These are phyloP conservation scores for Xylaria sp. DNA, from an alignment of 2,329 filamentous ascomycete genomes.

Conservation along the genomic window DNA sequence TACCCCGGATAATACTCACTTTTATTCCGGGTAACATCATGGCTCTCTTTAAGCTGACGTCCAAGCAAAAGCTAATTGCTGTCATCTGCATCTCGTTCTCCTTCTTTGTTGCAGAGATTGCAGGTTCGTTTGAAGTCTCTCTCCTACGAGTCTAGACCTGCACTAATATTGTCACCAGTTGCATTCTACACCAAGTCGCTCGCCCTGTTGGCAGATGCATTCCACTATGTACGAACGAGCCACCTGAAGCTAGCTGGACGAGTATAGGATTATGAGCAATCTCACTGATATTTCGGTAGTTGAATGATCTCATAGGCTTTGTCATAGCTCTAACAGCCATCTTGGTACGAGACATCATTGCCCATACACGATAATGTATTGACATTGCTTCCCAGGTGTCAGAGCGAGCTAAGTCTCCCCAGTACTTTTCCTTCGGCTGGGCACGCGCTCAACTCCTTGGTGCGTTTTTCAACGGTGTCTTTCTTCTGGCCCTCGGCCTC, in stretches of 20 bases:
- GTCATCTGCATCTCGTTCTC: conserved; percentile 62
- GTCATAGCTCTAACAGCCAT: conserved; percentile 73
- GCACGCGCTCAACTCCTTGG: conserved; percentile 77
- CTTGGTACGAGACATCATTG: conserved; percentile 58
- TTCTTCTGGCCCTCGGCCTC: conserved; percentile 76
- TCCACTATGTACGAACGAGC: conserved; percentile 72
- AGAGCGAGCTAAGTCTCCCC: conserved; percentile 66
- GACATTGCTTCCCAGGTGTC: conserved; percentile 60
- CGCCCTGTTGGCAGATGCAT: conserved; percentile 79
- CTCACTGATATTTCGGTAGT: conserved; percentile 40
- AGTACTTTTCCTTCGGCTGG: conserved; percentile 78
- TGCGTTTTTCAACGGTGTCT: conserved; percentile 84
- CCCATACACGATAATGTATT: conserved; percentile 18
- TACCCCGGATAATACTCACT: conserved; percentile 11
- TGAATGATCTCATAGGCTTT: conserved; percentile 78
- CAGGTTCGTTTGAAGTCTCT: conserved; percentile 51
- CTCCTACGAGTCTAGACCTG: neutral
- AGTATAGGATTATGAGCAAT: conserved; percentile 1
- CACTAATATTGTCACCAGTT: conserved; percentile 39
- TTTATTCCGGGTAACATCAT: conserved; percentile 44
- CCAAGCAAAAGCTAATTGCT: conserved; percentile 59
- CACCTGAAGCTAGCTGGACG: neutral
- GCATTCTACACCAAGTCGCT: conserved; percentile 71
- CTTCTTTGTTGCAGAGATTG: conserved; percentile 65
- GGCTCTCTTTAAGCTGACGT: conserved; percentile 51